These are phyloP conservation scores for Polygonum aviculare DNA, from an alignment of 148 eudicot genomes.

Conservation along the genomic window DNA sequence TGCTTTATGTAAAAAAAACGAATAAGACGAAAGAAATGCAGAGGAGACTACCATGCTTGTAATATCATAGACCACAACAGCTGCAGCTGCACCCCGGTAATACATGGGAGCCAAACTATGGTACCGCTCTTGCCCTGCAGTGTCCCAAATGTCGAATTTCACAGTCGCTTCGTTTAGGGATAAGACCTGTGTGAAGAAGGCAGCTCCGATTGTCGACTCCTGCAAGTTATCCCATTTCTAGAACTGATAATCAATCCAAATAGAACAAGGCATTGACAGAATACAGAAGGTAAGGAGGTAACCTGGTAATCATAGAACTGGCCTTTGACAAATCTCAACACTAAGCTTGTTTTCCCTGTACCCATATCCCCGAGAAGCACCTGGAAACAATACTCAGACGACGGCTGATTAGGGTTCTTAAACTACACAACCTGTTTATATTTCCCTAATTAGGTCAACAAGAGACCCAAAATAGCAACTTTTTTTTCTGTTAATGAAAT, in stretches of 20 bases:
- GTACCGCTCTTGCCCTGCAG: slow-evolving; percentile 77
- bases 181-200: slow-evolving; percentile 65
- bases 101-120: slow-evolving; percentile 88
- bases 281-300: background rate
- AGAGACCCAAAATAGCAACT: background rate
- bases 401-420: slow-evolving; percentile 5
- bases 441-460: background rate
- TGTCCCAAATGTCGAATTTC: slow-evolving; percentile 80
- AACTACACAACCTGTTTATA: background rate
- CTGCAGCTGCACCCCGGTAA: slow-evolving; percentile 79
- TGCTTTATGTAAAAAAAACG: background rate
- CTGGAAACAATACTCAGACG: slow-evolving; percentile 19
- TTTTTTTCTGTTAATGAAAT: background rate
- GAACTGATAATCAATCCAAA: background rate
- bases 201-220: slow-evolving; percentile 87
- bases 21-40: background rate
- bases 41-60: slow-evolving; percentile 31
- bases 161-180: slow-evolving; percentile 50
- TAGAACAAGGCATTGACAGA: background rate
- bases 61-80: slow-evolving; percentile 66
- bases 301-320: slow-evolving; percentile 63
- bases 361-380: slow-evolving; percentile 80
- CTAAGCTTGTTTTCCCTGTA: slow-evolving; percentile 72
- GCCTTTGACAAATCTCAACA: slow-evolving; percentile 73
- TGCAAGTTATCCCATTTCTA: slow-evolving; percentile 12